These are phyloP conservation scores for Hibiscus syriacus DNA, from an alignment of 345 rosid species.

Conservation along the genomic window DNA sequence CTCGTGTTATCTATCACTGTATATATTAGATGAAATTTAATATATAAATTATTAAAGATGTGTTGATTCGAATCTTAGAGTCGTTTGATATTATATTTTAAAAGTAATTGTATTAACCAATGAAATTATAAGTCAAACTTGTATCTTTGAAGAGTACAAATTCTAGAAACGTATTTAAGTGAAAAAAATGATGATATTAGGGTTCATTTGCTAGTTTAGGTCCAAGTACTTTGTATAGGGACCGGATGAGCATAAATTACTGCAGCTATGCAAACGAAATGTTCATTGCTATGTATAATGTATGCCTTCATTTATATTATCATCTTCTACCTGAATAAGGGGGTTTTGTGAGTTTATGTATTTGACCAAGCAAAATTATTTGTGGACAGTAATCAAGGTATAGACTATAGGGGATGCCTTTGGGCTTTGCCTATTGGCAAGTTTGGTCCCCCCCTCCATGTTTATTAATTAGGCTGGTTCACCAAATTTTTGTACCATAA, in stretches of 20 bases:
- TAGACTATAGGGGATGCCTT: not conserved
- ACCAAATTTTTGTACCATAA: not conserved
- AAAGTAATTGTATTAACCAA: too few species aligned
- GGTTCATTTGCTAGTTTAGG: not conserved
- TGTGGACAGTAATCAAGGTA: not conserved
- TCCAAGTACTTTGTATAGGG: not conserved
- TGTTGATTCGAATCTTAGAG: not conserved
- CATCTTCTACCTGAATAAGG: not conserved
- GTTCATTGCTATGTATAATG: not conserved
- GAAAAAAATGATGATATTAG: not conserved
- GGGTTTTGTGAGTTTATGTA: not conserved
- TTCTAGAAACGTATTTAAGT: not conserved
- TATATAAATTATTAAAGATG: not conserved
- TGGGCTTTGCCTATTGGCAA: not conserved
- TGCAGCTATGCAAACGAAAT: not conserved
- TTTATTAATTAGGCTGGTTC: not conserved
- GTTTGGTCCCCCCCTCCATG: not conserved
- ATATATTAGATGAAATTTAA: not conserved
- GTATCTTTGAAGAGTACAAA: not conserved
- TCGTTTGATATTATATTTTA: too few species aligned
- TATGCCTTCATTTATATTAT: not conserved
- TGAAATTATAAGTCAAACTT: not conserved
- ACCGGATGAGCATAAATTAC: not conserved
- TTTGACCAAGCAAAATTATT: constrained; percentile 6
- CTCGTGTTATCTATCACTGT: too few species aligned